A percentile compares a stretch with the other conserved stretches of the same genome.
phyloP scores from a whole-genome alignment of 202 grass and related monocot genomes.

The Dendrocalamus latiflorus region DNA sequence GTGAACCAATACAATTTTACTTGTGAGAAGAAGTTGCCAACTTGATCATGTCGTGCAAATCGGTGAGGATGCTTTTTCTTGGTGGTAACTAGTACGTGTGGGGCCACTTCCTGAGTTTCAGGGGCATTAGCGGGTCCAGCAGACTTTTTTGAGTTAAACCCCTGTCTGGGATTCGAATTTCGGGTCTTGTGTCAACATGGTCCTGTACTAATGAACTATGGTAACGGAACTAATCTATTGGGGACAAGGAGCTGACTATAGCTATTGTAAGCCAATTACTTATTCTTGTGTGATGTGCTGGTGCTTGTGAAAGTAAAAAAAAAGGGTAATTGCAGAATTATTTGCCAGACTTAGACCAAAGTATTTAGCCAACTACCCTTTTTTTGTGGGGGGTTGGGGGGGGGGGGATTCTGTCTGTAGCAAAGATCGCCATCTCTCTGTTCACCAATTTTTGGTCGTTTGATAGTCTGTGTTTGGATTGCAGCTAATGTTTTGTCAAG shows the following conservation, averaged over 20 bases:
- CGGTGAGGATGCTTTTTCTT: not conserved
- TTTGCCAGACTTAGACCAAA: not conserved
- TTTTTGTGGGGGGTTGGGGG: too few species aligned
- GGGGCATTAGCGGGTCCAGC: too few species aligned
- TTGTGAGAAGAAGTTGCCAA: not conserved
- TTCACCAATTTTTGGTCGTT: not conserved
- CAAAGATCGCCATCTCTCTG: not conserved
- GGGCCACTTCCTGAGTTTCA: too few species aligned
- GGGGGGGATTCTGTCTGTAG: too few species aligned
- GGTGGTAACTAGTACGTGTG: too few species aligned
- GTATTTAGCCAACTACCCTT: not conserved
- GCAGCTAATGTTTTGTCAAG: not conserved
- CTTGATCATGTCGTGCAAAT: not conserved
- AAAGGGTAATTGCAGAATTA: not conserved
- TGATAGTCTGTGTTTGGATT: not conserved
- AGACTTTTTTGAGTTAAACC: too few species aligned
- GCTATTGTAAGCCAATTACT: not conserved
- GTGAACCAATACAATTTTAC: not conserved
- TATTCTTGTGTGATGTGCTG: not conserved
- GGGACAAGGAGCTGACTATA: not conserved
- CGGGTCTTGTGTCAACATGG: not conserved
- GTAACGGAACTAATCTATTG: not conserved
- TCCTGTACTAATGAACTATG: not conserved
- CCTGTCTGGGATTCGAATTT: too few species aligned
- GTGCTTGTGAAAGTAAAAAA: not conserved